Percentiles rank a stretch among this genome's conserved stretches.
Conservation (phyloP, 2,329 filamentous ascomycete genomes). For the Sporothrix inflata region DNA sequence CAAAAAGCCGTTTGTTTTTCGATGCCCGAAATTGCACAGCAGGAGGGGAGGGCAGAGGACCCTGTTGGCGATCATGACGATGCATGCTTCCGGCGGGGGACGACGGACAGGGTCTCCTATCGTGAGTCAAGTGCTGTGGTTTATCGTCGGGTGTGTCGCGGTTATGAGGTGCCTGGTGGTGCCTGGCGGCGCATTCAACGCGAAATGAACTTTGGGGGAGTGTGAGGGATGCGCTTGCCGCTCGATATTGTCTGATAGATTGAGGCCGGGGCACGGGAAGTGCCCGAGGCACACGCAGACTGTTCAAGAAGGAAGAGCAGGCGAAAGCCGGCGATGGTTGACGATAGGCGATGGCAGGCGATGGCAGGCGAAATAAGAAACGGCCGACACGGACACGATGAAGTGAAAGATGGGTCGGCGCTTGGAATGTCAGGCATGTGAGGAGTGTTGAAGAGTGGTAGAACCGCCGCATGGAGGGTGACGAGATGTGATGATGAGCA, state of each 20-base stretch:
- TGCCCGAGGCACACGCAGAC: neutral
- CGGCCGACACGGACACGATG: neutral
- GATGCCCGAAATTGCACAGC: neutral
- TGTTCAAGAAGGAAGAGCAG: neutral
- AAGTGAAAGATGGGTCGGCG: neutral
- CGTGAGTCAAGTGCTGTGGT: neutral
- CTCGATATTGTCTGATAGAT: constrained; percentile 13
- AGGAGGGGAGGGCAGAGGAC: neutral
- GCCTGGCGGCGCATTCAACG: constrained; percentile 10
- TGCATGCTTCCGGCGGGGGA: neutral
- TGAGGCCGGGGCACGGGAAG: constrained; percentile 6
- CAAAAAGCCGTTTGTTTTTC: neutral
- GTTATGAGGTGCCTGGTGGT: neutral
- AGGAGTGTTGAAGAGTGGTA: neutral
- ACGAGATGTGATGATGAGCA: constrained; percentile 19
- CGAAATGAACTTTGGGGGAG: constrained; percentile 2
- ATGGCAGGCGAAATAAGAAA: constrained; percentile 1
- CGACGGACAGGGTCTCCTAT: neutral
- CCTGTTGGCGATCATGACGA: constrained; percentile 16
- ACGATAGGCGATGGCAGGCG: neutral
- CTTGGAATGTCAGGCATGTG: neutral
- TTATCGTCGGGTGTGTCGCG: neutral
- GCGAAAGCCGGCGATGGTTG: neutral
- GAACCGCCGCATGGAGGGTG: constrained; percentile 9
- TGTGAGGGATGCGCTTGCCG: neutral